A percentile compares a stretch with the other conserved stretches of the same genome.
Evolutionary conservation across 352 stramenopile species (phyloP).

Genomic region (Globisporangium okanoganense): DNA sequence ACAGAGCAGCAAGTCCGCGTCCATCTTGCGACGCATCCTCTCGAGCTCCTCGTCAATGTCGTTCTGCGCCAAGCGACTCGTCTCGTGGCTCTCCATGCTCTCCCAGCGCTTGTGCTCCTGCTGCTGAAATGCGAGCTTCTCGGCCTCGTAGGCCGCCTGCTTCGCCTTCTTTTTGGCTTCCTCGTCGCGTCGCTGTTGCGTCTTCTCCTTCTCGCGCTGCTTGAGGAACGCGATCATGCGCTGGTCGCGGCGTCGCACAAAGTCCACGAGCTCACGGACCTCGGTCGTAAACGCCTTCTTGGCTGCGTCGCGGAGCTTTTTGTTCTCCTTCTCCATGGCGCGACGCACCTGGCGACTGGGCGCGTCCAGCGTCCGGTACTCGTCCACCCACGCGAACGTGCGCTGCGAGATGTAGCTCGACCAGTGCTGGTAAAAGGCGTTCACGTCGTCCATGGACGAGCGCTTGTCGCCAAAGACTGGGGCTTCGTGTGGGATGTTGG

Average conservation of each 20-base stretch:
- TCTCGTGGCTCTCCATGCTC: slow-evolving; percentile 28
- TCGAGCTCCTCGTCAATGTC: slow-evolving; percentile 67
- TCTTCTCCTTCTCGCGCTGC: slow-evolving; percentile 61
- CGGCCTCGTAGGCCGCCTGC: slow-evolving; percentile 51
- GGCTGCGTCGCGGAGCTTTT: slow-evolving; percentile 74
- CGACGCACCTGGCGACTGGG: slow-evolving; percentile 71
- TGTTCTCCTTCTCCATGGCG: slow-evolving; percentile 88
- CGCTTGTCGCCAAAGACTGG: slow-evolving; percentile 45
- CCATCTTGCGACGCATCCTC: slow-evolving; percentile 59
- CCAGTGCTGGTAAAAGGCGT: slow-evolving; percentile 80
- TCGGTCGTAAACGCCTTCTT: slow-evolving; percentile 76
- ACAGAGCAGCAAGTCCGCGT: slow-evolving; percentile 65
- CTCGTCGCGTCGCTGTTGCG: slow-evolving; percentile 39
- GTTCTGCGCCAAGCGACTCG: slow-evolving; percentile 44
- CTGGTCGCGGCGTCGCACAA: slow-evolving; percentile 72
- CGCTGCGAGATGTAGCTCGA: slow-evolving; percentile 68
- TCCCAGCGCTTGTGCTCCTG: slow-evolving; percentile 61
- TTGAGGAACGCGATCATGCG: slow-evolving; percentile 66
- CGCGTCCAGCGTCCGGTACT: slow-evolving; percentile 81
- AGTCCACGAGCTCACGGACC: slow-evolving; percentile 81
- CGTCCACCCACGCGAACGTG: slow-evolving; percentile 73
- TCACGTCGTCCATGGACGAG: slow-evolving; percentile 48
- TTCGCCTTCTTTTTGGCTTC: slow-evolving; percentile 53
- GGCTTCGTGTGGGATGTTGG: slow-evolving; percentile 15
- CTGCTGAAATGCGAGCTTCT: slow-evolving; percentile 65